phyloP scores from a whole-genome alignment of 306 rosid genomes.

The Fragaria nilgerrensis region DNA sequence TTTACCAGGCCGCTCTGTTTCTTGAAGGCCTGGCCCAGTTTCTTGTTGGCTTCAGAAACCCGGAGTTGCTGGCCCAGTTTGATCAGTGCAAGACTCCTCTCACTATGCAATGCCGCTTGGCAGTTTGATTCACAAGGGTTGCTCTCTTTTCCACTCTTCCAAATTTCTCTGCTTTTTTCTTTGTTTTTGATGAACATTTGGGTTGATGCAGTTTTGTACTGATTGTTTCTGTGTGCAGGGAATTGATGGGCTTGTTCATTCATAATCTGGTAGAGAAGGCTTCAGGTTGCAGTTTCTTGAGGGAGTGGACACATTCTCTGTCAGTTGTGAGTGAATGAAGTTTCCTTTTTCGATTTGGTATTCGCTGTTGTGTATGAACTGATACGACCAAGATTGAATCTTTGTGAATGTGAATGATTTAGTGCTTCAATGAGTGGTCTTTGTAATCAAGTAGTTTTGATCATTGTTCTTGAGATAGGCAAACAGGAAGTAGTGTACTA shows the following conservation, averaged over 20 bases:
- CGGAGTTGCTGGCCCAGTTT: slow-evolving; percentile 33
- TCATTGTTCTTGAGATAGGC: neutral
- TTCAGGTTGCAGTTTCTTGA: neutral
- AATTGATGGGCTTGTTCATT: neutral
- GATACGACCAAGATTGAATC: neutral
- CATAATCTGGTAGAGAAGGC: neutral
- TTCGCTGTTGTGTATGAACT: neutral
- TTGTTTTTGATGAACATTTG: neutral
- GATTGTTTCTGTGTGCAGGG: neutral
- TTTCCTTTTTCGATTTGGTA: neutral
- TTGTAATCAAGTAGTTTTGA: neutral
- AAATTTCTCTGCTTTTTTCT: neutral
- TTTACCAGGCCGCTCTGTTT: slow-evolving; percentile 61
- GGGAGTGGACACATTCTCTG: neutral
- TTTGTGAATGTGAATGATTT: slow-evolving; percentile 9
- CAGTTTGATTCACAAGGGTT: slow-evolving; percentile 5
- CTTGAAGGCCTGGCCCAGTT: slow-evolving; percentile 67
- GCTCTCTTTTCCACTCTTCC: neutral
- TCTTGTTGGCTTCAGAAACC: slow-evolving; percentile 52
- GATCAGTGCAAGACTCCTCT: slow-evolving; percentile 31
- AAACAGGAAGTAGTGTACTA: neutral
- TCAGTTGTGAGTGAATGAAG: neutral
- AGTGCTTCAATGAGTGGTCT: neutral
- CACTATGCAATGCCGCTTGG: slow-evolving; percentile 3
- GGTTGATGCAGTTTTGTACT: neutral